Evolutionary conservation across 768 basidiomycete genomes (phyloP).

Genomic region (Termitomyces sp.): DNA sequence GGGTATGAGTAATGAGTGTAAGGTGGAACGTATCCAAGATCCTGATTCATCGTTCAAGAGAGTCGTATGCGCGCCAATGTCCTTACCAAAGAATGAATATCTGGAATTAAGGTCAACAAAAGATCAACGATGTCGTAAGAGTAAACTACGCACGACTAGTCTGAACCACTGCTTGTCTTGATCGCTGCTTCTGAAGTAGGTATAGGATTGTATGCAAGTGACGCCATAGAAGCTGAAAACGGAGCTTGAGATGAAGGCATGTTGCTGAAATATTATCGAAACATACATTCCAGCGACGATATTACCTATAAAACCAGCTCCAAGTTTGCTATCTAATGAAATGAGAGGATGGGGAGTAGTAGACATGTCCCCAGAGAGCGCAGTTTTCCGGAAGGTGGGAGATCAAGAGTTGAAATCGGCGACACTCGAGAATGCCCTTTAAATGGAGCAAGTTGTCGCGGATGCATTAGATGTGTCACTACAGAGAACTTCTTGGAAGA

Average conservation of each 20-base stretch:
- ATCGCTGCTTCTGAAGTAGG: too few species aligned
- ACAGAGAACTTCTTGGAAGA: not conserved
- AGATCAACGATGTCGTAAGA: not conserved
- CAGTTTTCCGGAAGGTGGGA: not conserved
- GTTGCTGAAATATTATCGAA: not conserved
- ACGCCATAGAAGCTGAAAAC: not conserved
- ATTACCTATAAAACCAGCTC: slow-evolving; percentile 3
- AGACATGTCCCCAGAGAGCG: not conserved
- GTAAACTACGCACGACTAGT: too few species aligned
- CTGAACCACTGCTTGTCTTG: not conserved
- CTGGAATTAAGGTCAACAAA: not conserved
- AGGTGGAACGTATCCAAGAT: too few species aligned
- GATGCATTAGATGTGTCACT: not conserved
- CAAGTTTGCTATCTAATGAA: not conserved
- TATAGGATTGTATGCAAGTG: too few species aligned
- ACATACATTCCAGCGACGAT: slow-evolving; percentile 3
- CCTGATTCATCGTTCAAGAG: too few species aligned
- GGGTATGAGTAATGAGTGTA: too few species aligned
- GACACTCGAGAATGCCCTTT: not conserved
- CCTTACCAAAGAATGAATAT: slow-evolving; percentile 1
- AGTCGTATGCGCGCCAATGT: not conserved
- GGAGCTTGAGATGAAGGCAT: not conserved
- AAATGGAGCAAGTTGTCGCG: not conserved
- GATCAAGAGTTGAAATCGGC: not conserved
- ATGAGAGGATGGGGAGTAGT: not conserved